Evolutionary conservation across 495 filamentous ascomycete species (phyloP).

Genomic region (Hypoxylon lenormandii): DNA sequence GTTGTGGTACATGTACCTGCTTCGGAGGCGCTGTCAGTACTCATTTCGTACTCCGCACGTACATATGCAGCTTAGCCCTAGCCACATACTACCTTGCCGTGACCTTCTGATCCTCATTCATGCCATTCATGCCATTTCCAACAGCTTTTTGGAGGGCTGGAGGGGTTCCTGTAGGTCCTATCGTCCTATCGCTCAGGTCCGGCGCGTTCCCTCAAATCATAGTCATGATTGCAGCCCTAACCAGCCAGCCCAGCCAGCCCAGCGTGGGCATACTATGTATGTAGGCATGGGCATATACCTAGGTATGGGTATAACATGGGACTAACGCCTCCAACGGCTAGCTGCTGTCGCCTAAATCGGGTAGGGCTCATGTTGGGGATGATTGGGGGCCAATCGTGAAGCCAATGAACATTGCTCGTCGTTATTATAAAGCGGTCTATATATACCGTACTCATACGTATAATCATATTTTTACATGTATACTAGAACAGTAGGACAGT

Average conservation of each 20-base stretch:
- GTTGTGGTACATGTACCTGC: slow-evolving; percentile 20
- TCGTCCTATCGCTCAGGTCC: not conserved
- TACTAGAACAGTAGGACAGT: too few relatives aligned
- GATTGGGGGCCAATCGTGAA: slow-evolving; percentile 23
- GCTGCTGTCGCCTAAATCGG: slow-evolving; percentile 20
- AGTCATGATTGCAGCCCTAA: slow-evolving; percentile 5
- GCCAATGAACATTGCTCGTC: slow-evolving; percentile 8
- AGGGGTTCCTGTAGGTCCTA: slow-evolving; percentile 19
- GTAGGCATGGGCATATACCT: too few relatives aligned
- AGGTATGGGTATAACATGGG: not conserved
- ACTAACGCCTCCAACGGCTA: slow-evolving; percentile 30
- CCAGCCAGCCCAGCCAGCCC: not conserved
- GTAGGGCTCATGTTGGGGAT: slow-evolving; percentile 17
- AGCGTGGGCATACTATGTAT: too few relatives aligned
- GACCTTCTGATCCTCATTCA: not conserved
- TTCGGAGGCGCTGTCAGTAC: slow-evolving; percentile 30
- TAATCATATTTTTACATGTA: not conserved
- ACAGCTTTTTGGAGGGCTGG: slow-evolving; percentile 1
- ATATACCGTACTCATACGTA: not conserved
- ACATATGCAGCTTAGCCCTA: slow-evolving; percentile 30
- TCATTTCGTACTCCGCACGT: slow-evolving; percentile 28
- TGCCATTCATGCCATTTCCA: not conserved
- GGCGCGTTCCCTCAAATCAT: slow-evolving; percentile 1
- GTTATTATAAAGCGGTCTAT: slow-evolving; percentile 27
- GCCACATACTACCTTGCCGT: slow-evolving; percentile 26